Evolutionary conservation across 495 filamentous ascomycete genomes (phyloP), one percentile per base, ranked within the genome.

Genomic region (Annulohypoxylon maeteangense): DNA sequence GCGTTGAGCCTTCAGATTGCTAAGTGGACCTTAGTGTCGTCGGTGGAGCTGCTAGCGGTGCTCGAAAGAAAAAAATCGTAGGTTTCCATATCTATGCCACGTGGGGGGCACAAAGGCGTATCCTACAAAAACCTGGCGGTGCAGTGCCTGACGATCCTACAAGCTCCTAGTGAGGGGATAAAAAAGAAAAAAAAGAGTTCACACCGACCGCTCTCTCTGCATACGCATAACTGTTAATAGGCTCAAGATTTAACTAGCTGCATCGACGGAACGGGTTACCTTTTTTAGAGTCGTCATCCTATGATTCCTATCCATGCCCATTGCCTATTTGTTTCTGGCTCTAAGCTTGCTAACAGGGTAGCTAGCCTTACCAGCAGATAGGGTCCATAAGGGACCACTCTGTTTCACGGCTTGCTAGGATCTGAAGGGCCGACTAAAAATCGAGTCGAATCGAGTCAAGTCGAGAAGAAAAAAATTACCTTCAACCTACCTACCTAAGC

Each of bases 371-470:
- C 34, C 63, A 71, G 47, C 40, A 47, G 67, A 20, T 42, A 65
- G 23, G 53, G 40, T 44, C 40, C 40, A 20, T 48, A 27, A 20
- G 45, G 55, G 47, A 62, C 56, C 62, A 56, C 20, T 20, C 16
- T 7, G 44, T 60, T 40, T 57, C 42, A 65, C 34, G 29, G 14
- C 36, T 42, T 57, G 34, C 60, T 25, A 36, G 57, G 62, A 62
- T 61, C 29, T 65, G 65, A 72, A 72, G 70, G 70, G 47, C 70
- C 70, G 70, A 72, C 60, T 71, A 38, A 72, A 31, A 23, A 38
- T 38, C 22, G 50, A 62, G 56, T 71, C 36, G 57, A 51, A 29
- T 48, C 8, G 8, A 22, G 18, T 12, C 45, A 11, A 23, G 18
- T 25, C 18, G 0, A 48, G 22, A 23, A 25, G 20, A 47, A 47